Evolutionary conservation across 768 basidiomycete species (phyloP).

Genomic region (Mycena belliarum): DNA sequence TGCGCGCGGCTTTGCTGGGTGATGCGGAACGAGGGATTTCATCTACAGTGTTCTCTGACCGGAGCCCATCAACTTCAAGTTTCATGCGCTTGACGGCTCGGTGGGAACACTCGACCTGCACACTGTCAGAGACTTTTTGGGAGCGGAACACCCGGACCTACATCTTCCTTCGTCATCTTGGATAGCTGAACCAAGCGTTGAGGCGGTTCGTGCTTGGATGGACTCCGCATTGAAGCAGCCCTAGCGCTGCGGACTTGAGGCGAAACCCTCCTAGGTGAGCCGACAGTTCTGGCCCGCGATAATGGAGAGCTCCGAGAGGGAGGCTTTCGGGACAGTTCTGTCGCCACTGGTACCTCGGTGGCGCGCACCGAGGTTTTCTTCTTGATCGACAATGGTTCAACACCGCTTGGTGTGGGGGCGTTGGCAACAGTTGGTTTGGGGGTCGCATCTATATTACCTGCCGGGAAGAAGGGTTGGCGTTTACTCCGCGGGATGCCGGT

Average conservation of each 20-base stretch:
- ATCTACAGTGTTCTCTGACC: slow-evolving; percentile 33
- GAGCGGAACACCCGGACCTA: slow-evolving; percentile 34
- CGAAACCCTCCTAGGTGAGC: slow-evolving; percentile 56
- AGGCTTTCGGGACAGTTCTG: slow-evolving; percentile 40
- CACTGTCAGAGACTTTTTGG: slow-evolving; percentile 1
- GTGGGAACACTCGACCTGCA: slow-evolving; percentile 70
- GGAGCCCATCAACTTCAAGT: slow-evolving; percentile 58
- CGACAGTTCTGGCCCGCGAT: slow-evolving; percentile 43
- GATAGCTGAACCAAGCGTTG: slow-evolving; percentile 51
- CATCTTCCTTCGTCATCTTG: slow-evolving; percentile 65
- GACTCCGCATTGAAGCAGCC: slow-evolving; percentile 28
- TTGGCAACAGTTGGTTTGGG: slow-evolving; percentile 43
- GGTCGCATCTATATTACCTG: slow-evolving; percentile 52
- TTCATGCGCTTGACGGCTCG: slow-evolving; percentile 76
- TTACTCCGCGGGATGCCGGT: slow-evolving; percentile 71
- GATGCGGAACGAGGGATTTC: slow-evolving; percentile 50
- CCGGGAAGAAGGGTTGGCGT: slow-evolving; percentile 64
- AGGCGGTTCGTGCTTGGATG: slow-evolving; percentile 36
- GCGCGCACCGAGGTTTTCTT: slow-evolving; percentile 71
- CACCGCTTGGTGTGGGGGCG: slow-evolving; percentile 40
- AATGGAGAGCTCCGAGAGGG: slow-evolving; percentile 56
- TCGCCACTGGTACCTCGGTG: slow-evolving; percentile 38
- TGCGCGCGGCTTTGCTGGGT: slow-evolving; percentile 56
- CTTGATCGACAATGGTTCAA: slow-evolving; percentile 84
- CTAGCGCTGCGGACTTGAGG: slow-evolving; percentile 51